phyloP scores from a whole-genome alignment of 1,139 yeast species.

The Pichia kudriavzevii region DNA sequence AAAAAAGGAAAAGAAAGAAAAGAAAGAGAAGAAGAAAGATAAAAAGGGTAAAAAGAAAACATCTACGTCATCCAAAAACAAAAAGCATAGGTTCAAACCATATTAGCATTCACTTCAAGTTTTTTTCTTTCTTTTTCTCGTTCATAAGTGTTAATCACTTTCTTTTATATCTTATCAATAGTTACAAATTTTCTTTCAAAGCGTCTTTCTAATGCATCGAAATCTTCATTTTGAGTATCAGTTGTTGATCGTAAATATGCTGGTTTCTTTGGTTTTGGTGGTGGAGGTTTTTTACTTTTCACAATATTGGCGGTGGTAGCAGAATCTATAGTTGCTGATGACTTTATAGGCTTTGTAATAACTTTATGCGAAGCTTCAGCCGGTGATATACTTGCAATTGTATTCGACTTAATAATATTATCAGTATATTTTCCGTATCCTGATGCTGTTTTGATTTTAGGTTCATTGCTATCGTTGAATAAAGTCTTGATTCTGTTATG shows the following conservation, averaged over 20 bases:
- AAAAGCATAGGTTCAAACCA: slow-evolving; percentile 15
- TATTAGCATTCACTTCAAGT: slow-evolving; percentile 9
- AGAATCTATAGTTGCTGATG: slow-evolving; percentile 14
- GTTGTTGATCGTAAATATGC: slow-evolving; percentile 10
- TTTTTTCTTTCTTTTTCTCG: too few species aligned
- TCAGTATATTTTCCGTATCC: slow-evolving; percentile 76
- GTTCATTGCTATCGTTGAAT: too few species aligned
- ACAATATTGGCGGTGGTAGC: slow-evolving; percentile 5
- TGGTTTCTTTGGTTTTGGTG: slow-evolving; percentile 21
- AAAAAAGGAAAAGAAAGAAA: slow-evolving; percentile 26
- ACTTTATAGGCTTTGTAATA: slow-evolving; percentile 7
- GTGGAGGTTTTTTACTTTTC: slow-evolving; percentile 17
- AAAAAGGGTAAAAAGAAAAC: slow-evolving; percentile 11
- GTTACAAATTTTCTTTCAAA: slow-evolving; percentile 17
- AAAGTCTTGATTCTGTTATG: slow-evolving; percentile 64
- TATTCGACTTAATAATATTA: not conserved
- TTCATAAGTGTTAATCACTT: too few species aligned
- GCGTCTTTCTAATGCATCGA: slow-evolving; percentile 15
- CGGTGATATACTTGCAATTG: too few species aligned
- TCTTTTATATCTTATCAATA: too few species aligned
- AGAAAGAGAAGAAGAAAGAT: slow-evolving; percentile 19
- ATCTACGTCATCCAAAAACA: too few species aligned
- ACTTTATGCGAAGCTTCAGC: too few species aligned
- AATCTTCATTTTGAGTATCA: slow-evolving; percentile 12
- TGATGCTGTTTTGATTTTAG: slow-evolving; percentile 48